Conservation (phyloP, 169 alveolate genomes). For the Plasmodium coatneyi region DNA sequence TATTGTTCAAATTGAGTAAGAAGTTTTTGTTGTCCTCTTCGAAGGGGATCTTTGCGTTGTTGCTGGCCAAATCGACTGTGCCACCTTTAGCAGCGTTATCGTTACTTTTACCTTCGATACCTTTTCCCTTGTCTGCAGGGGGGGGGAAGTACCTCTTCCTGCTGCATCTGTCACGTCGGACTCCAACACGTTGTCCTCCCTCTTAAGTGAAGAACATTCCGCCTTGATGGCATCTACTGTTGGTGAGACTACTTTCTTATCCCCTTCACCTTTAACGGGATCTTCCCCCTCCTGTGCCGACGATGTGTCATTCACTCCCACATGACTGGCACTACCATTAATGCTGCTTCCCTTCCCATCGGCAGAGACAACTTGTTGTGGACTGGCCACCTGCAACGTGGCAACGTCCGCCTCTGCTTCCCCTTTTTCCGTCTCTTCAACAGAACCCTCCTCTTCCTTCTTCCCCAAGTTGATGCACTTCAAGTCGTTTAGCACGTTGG, state of each 20-base stretch:
- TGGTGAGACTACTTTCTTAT: background rate
- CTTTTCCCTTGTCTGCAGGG: background rate
- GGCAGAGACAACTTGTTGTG: background rate
- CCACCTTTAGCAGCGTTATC: background rate
- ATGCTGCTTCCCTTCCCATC: background rate
- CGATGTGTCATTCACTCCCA: background rate
- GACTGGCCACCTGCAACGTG: background rate
- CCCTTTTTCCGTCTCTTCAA: background rate
- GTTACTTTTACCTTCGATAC: background rate
- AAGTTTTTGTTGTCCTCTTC: constrained; percentile 71
- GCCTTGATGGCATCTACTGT: background rate
- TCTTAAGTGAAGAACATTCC: background rate
- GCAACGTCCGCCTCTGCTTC: background rate
- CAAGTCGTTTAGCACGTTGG: constrained; percentile 43
- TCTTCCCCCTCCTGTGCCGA: background rate
- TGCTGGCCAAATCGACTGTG: background rate
- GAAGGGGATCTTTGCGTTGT: background rate
- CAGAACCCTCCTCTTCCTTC: constrained; percentile 3
- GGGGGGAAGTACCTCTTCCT: background rate
- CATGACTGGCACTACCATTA: background rate
- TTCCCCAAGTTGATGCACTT: constrained; percentile 36
- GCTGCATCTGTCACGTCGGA: background rate
- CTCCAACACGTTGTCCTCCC: background rate
- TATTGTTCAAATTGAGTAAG: constrained; percentile 53
- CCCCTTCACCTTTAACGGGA: background rate